phyloP scores from a whole-genome alignment of 140 eudicot species.

The Stevia rebaudiana region DNA sequence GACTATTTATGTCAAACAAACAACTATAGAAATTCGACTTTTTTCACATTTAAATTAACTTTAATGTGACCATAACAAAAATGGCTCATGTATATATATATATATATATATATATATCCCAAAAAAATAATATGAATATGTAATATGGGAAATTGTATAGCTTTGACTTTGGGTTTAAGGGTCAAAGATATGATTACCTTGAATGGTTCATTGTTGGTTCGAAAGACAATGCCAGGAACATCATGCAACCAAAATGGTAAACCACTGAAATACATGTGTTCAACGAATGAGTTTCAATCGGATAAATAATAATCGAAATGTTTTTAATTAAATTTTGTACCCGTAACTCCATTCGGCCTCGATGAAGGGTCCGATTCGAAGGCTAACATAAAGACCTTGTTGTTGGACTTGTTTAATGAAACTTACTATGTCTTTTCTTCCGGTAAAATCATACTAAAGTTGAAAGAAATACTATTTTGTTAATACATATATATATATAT shows the following conservation, averaged over 20 bases:
- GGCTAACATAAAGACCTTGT: slow-evolving; percentile 75
- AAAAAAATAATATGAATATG: too few relatives aligned
- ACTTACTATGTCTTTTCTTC: slow-evolving; percentile 58
- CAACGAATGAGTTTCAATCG: neutral
- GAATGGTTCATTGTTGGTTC: slow-evolving; percentile 73
- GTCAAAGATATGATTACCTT: slow-evolving; percentile 33
- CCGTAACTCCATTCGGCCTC: slow-evolving; percentile 91
- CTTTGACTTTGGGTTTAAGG: neutral
- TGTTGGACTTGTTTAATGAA: slow-evolving; percentile 70
- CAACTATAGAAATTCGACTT: too few relatives aligned
- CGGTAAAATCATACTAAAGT: slow-evolving; percentile 74
- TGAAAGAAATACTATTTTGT: neutral
- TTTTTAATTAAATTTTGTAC: slow-evolving; percentile 22
- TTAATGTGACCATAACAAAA: too few relatives aligned
- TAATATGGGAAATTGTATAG: neutral
- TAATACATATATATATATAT: neutral
- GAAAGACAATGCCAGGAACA: slow-evolving; percentile 64
- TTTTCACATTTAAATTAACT: too few relatives aligned
- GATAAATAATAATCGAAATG: neutral
- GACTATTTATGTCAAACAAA: too few relatives aligned
- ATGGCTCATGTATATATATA: neutral
- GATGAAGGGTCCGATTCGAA: slow-evolving; percentile 83
- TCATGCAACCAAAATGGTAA: slow-evolving; percentile 92
- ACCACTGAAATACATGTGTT: slow-evolving; percentile 45
- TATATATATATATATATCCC: too few relatives aligned